Percentiles rank a stretch among this genome's conserved stretches.
Conservation (phyloP, 140 eudicot species). For the Anethum foeniculum region DNA sequence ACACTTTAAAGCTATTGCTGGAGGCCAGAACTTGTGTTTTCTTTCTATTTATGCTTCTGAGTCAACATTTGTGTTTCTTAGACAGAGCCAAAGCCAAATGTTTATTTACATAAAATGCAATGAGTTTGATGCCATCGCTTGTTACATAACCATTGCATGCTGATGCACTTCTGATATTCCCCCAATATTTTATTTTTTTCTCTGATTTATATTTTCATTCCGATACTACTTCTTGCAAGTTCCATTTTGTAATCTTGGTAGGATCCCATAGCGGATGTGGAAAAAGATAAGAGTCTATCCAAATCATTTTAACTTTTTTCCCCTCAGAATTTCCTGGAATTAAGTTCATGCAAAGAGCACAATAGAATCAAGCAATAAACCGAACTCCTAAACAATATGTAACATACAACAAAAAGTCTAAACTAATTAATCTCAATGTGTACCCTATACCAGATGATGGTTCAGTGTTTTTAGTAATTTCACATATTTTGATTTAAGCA, state of each 20-base stretch:
- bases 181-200: neutral
- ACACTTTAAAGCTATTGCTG: neutral
- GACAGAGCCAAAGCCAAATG: neutral
- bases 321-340: constrained; percentile 8
- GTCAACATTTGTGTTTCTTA: neutral
- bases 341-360: neutral
- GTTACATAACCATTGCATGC: constrained; percentile 15
- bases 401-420: neutral
- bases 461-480: neutral
- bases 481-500: neutral
- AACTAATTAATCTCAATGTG: neutral
- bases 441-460: neutral
- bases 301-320: constrained; percentile 27
- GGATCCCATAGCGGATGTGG: constrained; percentile 30
- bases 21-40: neutral
- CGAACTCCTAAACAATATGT: neutral
- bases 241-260: constrained; percentile 19
- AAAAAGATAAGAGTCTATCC: constrained; percentile 37
- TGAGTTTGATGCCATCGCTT: neutral
- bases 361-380: neutral
- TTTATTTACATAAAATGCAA: neutral
- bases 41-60: neutral
- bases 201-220: neutral
- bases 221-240: constrained; percentile 13
- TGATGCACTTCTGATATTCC: neutral